phyloP scores from a whole-genome alignment of 129 eudicot species.

The Flaveria sonorensis region DNA sequence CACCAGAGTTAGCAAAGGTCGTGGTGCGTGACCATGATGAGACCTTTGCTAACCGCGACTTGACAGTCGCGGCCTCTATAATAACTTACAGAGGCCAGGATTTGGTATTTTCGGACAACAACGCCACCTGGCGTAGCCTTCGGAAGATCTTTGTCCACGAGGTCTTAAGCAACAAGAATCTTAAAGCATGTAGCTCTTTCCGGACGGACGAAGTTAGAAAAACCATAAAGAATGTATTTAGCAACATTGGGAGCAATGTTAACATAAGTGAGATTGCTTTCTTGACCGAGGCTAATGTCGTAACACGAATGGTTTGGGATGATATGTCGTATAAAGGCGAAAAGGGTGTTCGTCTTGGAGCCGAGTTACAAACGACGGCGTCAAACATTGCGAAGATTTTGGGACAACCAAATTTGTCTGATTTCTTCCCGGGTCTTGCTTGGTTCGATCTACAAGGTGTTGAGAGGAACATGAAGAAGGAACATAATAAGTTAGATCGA shows the following conservation, averaged over 20 bases:
- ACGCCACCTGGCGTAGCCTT: conserved; percentile 25
- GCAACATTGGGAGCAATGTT: conserved; percentile 31
- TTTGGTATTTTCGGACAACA: conserved; percentile 22
- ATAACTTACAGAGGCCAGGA: conserved; percentile 26
- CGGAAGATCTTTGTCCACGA: background rate
- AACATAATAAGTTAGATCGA: conserved; percentile 37
- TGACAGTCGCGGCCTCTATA: conserved; percentile 29
- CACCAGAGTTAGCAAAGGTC: conserved; percentile 47
- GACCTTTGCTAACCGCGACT: conserved; percentile 46
- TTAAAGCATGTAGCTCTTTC: background rate
- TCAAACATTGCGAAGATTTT: conserved; percentile 26
- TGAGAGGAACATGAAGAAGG: conserved; percentile 38
- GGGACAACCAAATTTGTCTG: conserved; percentile 33
- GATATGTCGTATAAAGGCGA: conserved; percentile 25
- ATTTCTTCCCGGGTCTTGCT: conserved; percentile 10
- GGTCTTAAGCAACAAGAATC: conserved; percentile 9
- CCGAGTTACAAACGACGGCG: conserved; percentile 34
- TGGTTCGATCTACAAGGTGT: conserved; percentile 58
- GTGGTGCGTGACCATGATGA: conserved; percentile 47
- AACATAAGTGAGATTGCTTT: conserved; percentile 36
- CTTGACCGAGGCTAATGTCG: conserved; percentile 31
- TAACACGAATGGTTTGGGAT: conserved; percentile 55
- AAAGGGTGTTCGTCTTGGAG: background rate
- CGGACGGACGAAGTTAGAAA: background rate
- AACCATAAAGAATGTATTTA: conserved; percentile 2